Base-by-base conservation (phyloP, 805 yeast species). In the Metschnikowia chrysomelidarum region DNA sequence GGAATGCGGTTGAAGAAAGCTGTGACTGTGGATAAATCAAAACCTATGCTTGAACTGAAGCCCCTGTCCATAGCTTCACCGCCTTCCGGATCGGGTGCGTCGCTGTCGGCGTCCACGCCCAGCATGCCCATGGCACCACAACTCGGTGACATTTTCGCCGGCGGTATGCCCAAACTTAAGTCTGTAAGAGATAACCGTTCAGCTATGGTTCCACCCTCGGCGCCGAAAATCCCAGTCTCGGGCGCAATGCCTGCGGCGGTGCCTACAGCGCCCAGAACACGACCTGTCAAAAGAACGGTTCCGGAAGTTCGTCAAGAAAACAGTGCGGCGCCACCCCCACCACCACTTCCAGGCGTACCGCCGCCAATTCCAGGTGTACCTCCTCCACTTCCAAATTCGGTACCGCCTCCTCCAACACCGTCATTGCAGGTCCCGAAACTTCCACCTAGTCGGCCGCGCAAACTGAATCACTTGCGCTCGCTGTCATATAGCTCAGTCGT, bases 111-210 rank as follows among this genome's bases (percentile, higher is more conserved):
- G 7, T 7, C 14, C 2, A 49, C 59, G 7, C 62, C 69, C 11
- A 17, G 24, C 16, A 38, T 44, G 32, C 46, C 56, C 20, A 24
- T 37, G 11, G 60, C 56, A 8, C 80, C 81, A 2, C 77, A 67
- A 51, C 60, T 81, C 46, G 87, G 84, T 12, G 82, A 79, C 33
- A 68, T 82, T 11, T 80, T 82, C 59, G 87, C 93, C 3, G 86
- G 82, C 5, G 94, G 94, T 1, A 70, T 86, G 59, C 93, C 94
- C 6, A 82, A 82, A 50, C 66, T 85, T 42, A 77, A 74, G 34
- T 56, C 58, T 26, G 56, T 53, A 7, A 41, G 43, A 19, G 70
- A 67, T 40, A 66, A 64, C 41, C 54, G 72, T 24, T 25, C 60
- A 12, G 64, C 60, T 1, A 50, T 62, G 11, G 54, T 64, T 8